Conservation (phyloP, 1,139 yeast species). For the Sugiyamaella castrensis region DNA sequence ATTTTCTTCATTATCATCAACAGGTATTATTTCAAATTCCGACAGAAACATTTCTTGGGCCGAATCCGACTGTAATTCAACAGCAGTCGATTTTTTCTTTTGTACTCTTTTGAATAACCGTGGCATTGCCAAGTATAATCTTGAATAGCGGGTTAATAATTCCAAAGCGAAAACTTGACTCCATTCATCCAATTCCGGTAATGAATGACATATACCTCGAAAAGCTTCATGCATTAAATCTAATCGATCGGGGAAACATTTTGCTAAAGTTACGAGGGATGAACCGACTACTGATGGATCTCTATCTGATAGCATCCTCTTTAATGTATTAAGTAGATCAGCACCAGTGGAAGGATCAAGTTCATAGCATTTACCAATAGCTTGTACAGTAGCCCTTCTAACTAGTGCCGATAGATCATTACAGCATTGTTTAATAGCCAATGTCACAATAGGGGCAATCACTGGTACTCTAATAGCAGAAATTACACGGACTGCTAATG, state of each 20-base stretch:
- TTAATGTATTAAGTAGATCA: constrained; percentile 51
- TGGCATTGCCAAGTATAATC: constrained; percentile 50
- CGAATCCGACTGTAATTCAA: not conserved
- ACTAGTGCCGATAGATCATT: constrained; percentile 76
- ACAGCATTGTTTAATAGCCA: constrained; percentile 67
- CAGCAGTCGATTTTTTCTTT: not conserved
- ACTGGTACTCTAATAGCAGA: constrained; percentile 78
- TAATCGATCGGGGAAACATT: constrained; percentile 56
- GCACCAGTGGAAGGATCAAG: constrained; percentile 43
- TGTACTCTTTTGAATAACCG: not conserved
- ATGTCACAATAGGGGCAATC: constrained; percentile 70
- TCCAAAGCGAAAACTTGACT: constrained; percentile 63
- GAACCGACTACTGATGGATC: constrained; percentile 67
- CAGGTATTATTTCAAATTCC: not conserved
- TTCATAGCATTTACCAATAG: constrained; percentile 63
- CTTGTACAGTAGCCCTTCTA: constrained; percentile 74
- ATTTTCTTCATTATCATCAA: constrained; percentile 25
- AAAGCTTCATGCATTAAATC: constrained; percentile 70
- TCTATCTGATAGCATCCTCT: constrained; percentile 58
- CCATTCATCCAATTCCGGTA: constrained; percentile 70
- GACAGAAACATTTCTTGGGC: not conserved
- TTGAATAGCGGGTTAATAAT: constrained; percentile 61
- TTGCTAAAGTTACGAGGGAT: constrained; percentile 57
- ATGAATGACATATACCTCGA: constrained; percentile 54
- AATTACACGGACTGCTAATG: constrained; percentile 73